Evolutionary conservation across 495 filamentous ascomycete genomes (phyloP), one percentile per base, ranked within the genome.

Genomic region (Aspergillus asperescens): DNA sequence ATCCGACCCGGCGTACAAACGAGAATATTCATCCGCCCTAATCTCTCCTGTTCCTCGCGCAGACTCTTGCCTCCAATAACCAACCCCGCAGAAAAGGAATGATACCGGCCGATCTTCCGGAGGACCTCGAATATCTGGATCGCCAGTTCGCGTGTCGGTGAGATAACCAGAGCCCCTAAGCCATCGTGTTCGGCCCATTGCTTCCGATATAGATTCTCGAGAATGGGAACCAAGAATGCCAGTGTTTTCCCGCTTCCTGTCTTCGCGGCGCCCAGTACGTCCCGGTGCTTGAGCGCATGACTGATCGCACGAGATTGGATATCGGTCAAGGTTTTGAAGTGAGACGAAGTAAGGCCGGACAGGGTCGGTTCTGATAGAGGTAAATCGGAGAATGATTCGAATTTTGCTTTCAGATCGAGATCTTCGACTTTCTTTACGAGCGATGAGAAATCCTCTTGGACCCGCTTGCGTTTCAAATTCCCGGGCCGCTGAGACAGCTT

Each of bases 91-190:
- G 92, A 94, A 65, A 97, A 96, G 18, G 81, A 75, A 67, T 99
- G 93, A 39, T 91, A 83, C 35, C 89, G 78, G 5, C 93, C 93
- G 41, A 99, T 82, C 61, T 92, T 95, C 18, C 89, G 81, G 58
- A 99, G 67, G 0, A 97, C 92, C 40, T 95, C 89, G 67, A 99
- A 99, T 40, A 97, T 99, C 69, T 99, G 93, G 19, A 94, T 89
- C 1, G 93, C 93, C 24, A 99, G 75, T 65, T 99, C 93, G 60
- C 93, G 83, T 4, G 93, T 99, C 0, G 93, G 93, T 5, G 90
- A 92, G 29, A 99, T 84, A 57, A 99, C 87, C 43, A 99, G 76
- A 1, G 92, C 93, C 3, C 92, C 90, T 40, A 99, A 70, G 2
- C 93, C 93, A 69, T 99, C 93, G 57, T 86, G 74, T 57, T 94